Percentiles rank a stretch among this genome's conserved stretches.
Conservation (phyloP, 768 basidiomycete genomes). For the Polyporus arcularius region DNA sequence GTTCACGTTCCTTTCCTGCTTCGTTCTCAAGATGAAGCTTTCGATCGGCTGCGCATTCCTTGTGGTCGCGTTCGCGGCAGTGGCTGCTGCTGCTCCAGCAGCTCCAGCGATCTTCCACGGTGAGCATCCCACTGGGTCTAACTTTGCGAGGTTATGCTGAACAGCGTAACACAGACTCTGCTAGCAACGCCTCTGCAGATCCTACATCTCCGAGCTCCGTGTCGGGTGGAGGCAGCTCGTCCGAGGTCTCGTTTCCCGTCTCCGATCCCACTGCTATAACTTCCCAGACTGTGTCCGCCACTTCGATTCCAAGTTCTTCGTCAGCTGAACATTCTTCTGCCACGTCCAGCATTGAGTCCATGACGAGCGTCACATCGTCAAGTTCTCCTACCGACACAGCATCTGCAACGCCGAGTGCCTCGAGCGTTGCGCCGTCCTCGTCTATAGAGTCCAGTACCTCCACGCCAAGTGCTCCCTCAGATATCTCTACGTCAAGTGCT, state of each 20-base stretch:
- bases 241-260: background rate
- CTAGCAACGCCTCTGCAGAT: too few species aligned
- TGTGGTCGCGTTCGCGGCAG: background rate
- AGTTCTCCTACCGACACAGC: background rate
- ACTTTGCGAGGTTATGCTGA: too few species aligned
- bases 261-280: background rate
- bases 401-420: background rate
- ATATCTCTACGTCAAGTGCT: too few species aligned
- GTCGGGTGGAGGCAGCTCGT: too few species aligned
- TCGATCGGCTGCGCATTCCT: background rate
- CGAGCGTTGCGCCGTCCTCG: background rate
- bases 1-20: background rate
- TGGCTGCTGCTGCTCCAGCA: constrained; percentile 1
- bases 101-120: background rate
- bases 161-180: too few species aligned
- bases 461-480: background rate
- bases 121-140: background rate
- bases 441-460: background rate
- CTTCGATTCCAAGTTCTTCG: background rate
- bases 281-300: background rate
- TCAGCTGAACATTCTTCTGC: background rate
- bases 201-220: too few species aligned
- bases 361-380: background rate
- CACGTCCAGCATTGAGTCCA: background rate
- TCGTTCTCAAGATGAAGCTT: constrained; percentile 7